Evolutionary conservation across 2,329 filamentous ascomycete species (phyloP).

Genomic region (Capronia coronata): DNA sequence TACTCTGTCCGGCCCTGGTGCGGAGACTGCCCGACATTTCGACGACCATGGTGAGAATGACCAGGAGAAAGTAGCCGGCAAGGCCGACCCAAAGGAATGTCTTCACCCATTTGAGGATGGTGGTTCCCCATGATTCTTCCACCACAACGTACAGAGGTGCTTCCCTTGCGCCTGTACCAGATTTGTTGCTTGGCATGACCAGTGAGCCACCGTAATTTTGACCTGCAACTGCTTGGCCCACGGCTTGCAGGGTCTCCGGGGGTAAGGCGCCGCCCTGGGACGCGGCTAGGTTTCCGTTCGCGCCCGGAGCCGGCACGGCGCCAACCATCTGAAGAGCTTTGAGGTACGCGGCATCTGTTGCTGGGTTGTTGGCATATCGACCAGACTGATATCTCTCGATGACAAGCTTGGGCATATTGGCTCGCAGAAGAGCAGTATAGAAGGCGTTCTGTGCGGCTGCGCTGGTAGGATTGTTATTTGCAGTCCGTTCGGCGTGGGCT

Average conservation of each 20-base stretch:
- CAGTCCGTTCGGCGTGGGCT: constrained; percentile 79
- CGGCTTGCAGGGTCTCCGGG: constrained; percentile 63
- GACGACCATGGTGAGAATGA: constrained; percentile 72
- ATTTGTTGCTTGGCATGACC: constrained; percentile 40
- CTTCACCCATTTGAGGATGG: constrained; percentile 85
- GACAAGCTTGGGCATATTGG: constrained; percentile 89
- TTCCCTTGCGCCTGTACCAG: constrained; percentile 63
- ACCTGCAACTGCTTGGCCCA: constrained; percentile 75
- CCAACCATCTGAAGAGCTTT: constrained; percentile 63
- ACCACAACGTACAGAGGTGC: constrained; percentile 93
- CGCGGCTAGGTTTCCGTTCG: constrained; percentile 10
- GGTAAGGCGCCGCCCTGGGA: constrained; percentile 39
- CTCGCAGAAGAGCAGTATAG: constrained; percentile 82
- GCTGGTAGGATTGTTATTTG: constrained; percentile 85
- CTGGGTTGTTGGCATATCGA: constrained; percentile 71
- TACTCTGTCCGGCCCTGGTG: constrained; percentile 62
- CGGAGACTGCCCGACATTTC: constrained; percentile 66
- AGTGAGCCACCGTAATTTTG: constrained; percentile 57
- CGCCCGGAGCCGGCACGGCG: constrained; percentile 32
- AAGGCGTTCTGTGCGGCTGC: constrained; percentile 87
- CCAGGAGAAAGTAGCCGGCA: constrained; percentile 69
- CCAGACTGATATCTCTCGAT: constrained; percentile 84
- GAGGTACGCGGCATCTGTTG: constrained; percentile 71
- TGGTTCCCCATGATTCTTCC: constrained; percentile 73
- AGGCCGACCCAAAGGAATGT: constrained; percentile 75